Conservation (phyloP, 305 asterid genomes). For the Andrographis paniculata region DNA sequence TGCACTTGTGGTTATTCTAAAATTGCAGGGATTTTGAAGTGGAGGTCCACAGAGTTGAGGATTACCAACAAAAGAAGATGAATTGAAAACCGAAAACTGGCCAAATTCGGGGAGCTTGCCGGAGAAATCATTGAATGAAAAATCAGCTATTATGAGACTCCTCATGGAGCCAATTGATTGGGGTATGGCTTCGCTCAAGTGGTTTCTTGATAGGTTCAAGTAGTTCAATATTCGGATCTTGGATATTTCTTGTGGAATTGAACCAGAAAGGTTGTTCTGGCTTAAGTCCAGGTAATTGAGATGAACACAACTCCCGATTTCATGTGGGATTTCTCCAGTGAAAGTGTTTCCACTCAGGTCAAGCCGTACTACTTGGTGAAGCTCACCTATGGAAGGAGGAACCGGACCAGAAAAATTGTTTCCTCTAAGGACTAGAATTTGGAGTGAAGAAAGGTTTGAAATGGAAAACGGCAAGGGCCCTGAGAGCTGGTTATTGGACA, state of each 20-base stretch:
- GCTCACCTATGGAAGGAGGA: constrained; percentile 65
- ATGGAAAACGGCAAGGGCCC: constrained; percentile 77
- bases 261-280: constrained; percentile 65
- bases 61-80: constrained; percentile 75
- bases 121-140: constrained; percentile 73
- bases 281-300: constrained; percentile 78
- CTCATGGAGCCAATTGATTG: constrained; percentile 64
- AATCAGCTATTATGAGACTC: constrained; percentile 84
- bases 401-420: constrained; percentile 70
- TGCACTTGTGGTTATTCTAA: constrained; percentile 40
- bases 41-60: constrained; percentile 84
- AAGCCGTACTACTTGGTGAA: constrained; percentile 82
- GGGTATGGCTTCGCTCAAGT: constrained; percentile 71
- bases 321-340: constrained; percentile 58
- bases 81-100: constrained; percentile 76
- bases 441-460: constrained; percentile 64
- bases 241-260: constrained; percentile 65
- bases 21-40: constrained; percentile 79
- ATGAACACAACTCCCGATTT: constrained; percentile 62
- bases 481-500: constrained; percentile 61
- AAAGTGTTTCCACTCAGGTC: constrained; percentile 73
- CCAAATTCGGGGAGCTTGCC: constrained; percentile 88
- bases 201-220: constrained; percentile 71
- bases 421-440: constrained; percentile 87
- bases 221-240: constrained; percentile 74